Percentiles rank a stretch among this genome's conserved stretches.
These are phyloP conservation scores for Phialophora verrucosa DNA, from an alignment of 2,329 filamentous ascomycete species.

Conservation along the genomic window DNA sequence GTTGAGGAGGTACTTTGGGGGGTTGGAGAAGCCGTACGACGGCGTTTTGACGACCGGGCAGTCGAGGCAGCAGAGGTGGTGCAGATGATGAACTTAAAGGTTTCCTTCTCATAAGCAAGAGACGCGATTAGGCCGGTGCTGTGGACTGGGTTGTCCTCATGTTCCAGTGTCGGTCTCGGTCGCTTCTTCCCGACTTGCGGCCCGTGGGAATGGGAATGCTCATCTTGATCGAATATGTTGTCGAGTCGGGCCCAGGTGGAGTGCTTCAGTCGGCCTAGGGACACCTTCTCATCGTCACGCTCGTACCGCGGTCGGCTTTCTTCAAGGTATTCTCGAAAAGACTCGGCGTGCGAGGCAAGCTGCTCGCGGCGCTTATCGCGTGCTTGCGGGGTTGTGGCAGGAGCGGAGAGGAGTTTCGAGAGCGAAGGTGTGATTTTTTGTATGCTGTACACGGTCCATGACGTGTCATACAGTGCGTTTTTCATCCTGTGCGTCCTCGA, in stretches of 20 bases:
- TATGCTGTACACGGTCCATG: slow-evolving; percentile 27
- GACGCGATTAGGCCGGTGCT: slow-evolving; percentile 23
- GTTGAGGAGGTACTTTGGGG: background rate
- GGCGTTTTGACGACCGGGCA: slow-evolving; percentile 17
- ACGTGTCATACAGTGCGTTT: slow-evolving; percentile 29
- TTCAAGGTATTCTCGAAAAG: slow-evolving; percentile 23
- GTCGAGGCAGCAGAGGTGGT: background rate
- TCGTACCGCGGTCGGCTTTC: slow-evolving; percentile 28
- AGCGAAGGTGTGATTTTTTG: slow-evolving; percentile 14
- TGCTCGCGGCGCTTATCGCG: slow-evolving; percentile 3
- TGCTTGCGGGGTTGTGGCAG: slow-evolving; percentile 8
- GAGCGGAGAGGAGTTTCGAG: slow-evolving; percentile 13
- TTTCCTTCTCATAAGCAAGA: slow-evolving; percentile 33
- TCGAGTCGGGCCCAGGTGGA: slow-evolving; percentile 29
- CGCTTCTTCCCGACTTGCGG: slow-evolving; percentile 15
- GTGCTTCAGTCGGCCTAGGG: slow-evolving; percentile 28
- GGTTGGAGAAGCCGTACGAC: slow-evolving; percentile 4
- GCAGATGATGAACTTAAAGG: slow-evolving; percentile 33
- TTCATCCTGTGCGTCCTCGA: slow-evolving; percentile 25
- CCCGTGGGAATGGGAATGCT: background rate
- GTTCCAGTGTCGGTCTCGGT: slow-evolving; percentile 9
- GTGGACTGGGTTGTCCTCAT: background rate
- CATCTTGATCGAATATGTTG: background rate
- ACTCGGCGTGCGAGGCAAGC: slow-evolving; percentile 26
- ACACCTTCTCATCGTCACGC: slow-evolving; percentile 33